Evolutionary conservation across 2,329 filamentous ascomycete genomes (phyloP).

Genomic region (Penicillium oxalicum): DNA sequence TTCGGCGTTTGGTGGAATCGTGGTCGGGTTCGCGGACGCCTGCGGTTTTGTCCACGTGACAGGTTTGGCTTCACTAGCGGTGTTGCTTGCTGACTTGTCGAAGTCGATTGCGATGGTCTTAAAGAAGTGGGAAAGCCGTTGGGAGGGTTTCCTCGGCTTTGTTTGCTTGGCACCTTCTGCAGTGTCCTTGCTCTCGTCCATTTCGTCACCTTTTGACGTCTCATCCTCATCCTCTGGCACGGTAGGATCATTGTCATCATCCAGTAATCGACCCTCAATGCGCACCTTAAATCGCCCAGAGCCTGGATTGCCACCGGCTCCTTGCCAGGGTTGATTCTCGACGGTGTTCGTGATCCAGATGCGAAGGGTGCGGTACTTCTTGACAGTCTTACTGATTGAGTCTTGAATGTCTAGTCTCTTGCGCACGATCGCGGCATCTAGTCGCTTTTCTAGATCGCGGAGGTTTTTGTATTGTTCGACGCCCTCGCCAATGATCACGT

Average conservation of each 20-base stretch:
- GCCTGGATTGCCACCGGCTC: conserved; percentile 28
- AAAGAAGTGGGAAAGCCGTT: conserved; percentile 47
- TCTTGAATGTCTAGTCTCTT: conserved; percentile 90
- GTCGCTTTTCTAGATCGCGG: conserved; percentile 75
- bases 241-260: conserved; percentile 56
- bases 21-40: conserved; percentile 44
- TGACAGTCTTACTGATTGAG: conserved; percentile 65
- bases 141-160: conserved; percentile 27
- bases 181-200: conserved; percentile 54
- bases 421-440: conserved; percentile 90
- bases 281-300: conserved; percentile 67
- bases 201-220: conserved; percentile 43
- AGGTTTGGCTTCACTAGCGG: conserved; percentile 40
- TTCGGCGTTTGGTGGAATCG: conserved; percentile 61
- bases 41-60: conserved; percentile 85
- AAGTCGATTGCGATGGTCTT: conserved; percentile 49
- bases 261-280: conserved; percentile 80
- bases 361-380: conserved; percentile 77
- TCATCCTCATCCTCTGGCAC: conserved; percentile 45
- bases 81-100: conserved; percentile 40
- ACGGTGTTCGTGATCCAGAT: conserved; percentile 94
- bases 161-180: conserved; percentile 25
- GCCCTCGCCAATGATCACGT: conserved; percentile 73
- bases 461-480: conserved; percentile 76
- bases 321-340: conserved; percentile 90